Base-by-base conservation (phyloP, 805 yeast genomes). In the Ogataea dorogensis region DNA sequence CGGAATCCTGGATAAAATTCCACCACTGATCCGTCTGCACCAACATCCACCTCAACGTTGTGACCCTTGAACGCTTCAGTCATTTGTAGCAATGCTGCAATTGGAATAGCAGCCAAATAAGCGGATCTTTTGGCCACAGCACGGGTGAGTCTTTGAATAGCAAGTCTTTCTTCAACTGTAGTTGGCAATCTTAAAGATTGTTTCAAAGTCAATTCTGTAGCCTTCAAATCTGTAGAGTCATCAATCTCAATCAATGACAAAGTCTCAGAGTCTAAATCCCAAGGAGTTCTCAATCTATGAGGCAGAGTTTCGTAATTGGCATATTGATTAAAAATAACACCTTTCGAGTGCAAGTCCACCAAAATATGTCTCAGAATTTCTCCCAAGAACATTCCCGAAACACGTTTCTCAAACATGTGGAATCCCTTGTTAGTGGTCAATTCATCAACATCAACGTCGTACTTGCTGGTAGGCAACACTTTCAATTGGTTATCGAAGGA, bases 1-100 rank as follows among this genome's bases (percentile, higher is more conserved):
- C 82, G 79, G 65, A 84, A 91, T 17, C 91, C 89, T 12, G 98
- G 98, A 61, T 89, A 93, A 56, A 77, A 84, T 63, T 91, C 96
- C 32, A 91, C 82, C 37, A 91, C 93, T 3, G 96, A 81, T 23
- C 98, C 98, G 61, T 91, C 98, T 42, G 89, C 89, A 41, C 97
- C 98, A 47, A 93, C 77, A 59, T 91, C 98, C 33, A 91, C 87
- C 53, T 81, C 86, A 23, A 47, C 44, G 43, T 75, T 77, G 51
- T 82, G 85, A 36, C 72, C 77, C 29, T 74, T 72, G 33, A 88
- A 74, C 11, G 91, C 82, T 33, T 69, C 71, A 1, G 89, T 81
- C 61, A 77, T 77, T 34, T 71, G 64, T 35, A 81, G 58, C 38
- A 91, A 74, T 2, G 93, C 96, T 20, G 96, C 91, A 39, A 91